A percentile compares a stretch with the other conserved stretches of the same genome.
These are phyloP conservation scores for Ascobolus immersus DNA, from an alignment of 495 filamentous ascomycete species.

Conservation along the genomic window DNA sequence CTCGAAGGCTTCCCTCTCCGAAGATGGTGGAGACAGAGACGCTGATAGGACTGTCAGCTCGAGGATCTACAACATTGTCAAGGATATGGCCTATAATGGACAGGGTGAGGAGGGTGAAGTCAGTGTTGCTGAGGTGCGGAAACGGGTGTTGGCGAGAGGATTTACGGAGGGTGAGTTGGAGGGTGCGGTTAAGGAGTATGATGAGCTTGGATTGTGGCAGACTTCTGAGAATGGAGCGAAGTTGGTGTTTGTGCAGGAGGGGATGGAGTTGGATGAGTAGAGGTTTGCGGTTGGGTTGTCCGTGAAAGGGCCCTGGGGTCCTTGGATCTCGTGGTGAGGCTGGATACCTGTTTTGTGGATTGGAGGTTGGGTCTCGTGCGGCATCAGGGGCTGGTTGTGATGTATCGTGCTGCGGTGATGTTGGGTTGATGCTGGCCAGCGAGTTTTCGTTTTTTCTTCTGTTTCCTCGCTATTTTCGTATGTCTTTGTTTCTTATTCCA, in stretches of 20 bases:
- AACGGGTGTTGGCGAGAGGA: conserved; percentile 79
- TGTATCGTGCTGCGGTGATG: too few relatives aligned
- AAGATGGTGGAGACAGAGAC: conserved; percentile 30
- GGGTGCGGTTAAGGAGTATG: conserved; percentile 70
- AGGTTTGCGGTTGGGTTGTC: too few relatives aligned
- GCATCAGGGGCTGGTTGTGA: too few relatives aligned
- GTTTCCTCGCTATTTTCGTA: too few relatives aligned
- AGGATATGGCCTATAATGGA: conserved; percentile 57
- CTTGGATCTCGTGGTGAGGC: too few relatives aligned
- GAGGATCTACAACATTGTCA: conserved; percentile 82
- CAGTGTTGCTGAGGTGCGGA: conserved; percentile 61
- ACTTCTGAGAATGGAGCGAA: conserved; percentile 62
- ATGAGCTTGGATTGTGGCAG: conserved; percentile 80
- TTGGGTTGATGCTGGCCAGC: too few relatives aligned
- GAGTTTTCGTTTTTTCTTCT: too few relatives aligned
- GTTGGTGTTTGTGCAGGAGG: conserved; percentile 42
- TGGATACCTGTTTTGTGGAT: too few relatives aligned
- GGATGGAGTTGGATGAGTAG: conserved; percentile 17
- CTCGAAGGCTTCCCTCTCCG: conserved; percentile 62
- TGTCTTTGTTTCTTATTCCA: too few relatives aligned
- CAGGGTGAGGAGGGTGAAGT: conserved; percentile 44
- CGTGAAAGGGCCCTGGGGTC: too few relatives aligned
- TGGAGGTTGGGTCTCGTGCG: too few relatives aligned
- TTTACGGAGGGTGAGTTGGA: conserved; percentile 86
- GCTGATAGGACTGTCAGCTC: conserved; percentile 56